Evolutionary conservation across 2,329 filamentous ascomycete genomes (phyloP).

Genomic region (Aspergillus sp.): DNA sequence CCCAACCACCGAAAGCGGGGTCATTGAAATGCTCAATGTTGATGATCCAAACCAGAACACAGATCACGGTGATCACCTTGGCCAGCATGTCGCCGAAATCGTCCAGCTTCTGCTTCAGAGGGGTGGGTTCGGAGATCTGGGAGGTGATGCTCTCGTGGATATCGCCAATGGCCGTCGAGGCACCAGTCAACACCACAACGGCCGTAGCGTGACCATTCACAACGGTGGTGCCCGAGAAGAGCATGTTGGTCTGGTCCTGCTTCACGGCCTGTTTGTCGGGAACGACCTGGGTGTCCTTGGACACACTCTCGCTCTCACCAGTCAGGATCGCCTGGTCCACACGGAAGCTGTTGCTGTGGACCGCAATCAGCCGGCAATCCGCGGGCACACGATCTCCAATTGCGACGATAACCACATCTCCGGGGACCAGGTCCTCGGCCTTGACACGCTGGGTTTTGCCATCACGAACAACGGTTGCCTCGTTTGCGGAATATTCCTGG

Average conservation of each 20-base stretch:
- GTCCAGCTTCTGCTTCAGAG: slow-evolving; percentile 97
- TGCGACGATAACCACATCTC: slow-evolving; percentile 82
- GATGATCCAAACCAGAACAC: slow-evolving; percentile 95
- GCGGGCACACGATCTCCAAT: slow-evolving; percentile 93
- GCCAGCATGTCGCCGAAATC: slow-evolving; percentile 95
- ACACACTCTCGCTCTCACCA: slow-evolving; percentile 94
- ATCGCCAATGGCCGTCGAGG: slow-evolving; percentile 91
- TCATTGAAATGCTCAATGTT: slow-evolving; percentile 98
- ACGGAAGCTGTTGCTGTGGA: slow-evolving; percentile 96
- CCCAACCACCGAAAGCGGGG: slow-evolving; percentile 86
- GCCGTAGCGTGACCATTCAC: slow-evolving; percentile 91
- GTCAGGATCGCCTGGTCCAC: slow-evolving; percentile 97
- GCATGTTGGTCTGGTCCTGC: slow-evolving; percentile 96
- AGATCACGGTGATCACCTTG: slow-evolving; percentile 98
- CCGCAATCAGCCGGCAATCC: slow-evolving; percentile 83
- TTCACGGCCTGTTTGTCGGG: slow-evolving; percentile 83
- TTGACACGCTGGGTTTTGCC: slow-evolving; percentile 79
- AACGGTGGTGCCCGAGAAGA: slow-evolving; percentile 97
- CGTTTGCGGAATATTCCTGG: slow-evolving; percentile 98
- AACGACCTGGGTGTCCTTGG: slow-evolving; percentile 72
- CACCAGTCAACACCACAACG: slow-evolving; percentile 84
- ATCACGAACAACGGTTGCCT: slow-evolving; percentile 88
- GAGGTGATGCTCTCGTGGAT: slow-evolving; percentile 98
- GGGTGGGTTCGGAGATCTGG: slow-evolving; percentile 96
- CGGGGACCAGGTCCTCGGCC: slow-evolving; percentile 95